Evolutionary conservation across 768 basidiomycete genomes (phyloP).

Genomic region (Mycena indigotica): DNA sequence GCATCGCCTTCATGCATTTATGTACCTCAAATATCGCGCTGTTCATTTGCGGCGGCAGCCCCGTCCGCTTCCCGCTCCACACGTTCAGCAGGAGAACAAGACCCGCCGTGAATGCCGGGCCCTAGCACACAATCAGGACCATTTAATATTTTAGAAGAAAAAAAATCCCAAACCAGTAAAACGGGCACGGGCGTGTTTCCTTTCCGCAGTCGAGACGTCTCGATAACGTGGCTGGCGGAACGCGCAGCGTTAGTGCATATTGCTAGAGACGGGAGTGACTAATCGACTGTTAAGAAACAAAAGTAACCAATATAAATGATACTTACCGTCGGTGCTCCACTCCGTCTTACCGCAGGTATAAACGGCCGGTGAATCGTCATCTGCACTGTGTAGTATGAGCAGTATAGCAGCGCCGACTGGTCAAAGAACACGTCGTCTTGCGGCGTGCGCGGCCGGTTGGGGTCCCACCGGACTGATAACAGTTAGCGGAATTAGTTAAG

Average conservation of each 20-base stretch:
- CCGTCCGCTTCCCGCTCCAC: slow-evolving; percentile 40
- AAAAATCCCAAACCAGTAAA: slow-evolving; percentile 8
- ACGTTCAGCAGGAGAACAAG: slow-evolving; percentile 31
- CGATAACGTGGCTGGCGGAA: slow-evolving; percentile 46
- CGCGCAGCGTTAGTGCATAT: slow-evolving; percentile 57
- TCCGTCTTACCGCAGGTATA: slow-evolving; percentile 36
- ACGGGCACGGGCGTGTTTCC: slow-evolving; percentile 20
- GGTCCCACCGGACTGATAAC: slow-evolving; percentile 46
- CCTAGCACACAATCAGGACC: too few relatives aligned
- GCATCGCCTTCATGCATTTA: slow-evolving; percentile 40
- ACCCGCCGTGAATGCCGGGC: slow-evolving; percentile 37
- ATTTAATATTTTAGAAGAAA: too few relatives aligned
- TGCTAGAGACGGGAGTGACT: slow-evolving; percentile 46
- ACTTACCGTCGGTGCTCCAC: slow-evolving; percentile 19
- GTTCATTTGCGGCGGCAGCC: slow-evolving; percentile 33
- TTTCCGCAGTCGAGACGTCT: slow-evolving; percentile 30
- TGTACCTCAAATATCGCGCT: slow-evolving; percentile 36
- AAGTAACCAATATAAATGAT: background rate
- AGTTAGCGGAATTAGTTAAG: background rate
- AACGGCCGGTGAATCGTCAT: slow-evolving; percentile 55
- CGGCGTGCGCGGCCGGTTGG: slow-evolving; percentile 33
- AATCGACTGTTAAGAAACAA: background rate
- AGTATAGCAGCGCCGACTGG: slow-evolving; percentile 41
- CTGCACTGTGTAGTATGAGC: slow-evolving; percentile 44
- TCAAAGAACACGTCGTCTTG: slow-evolving; percentile 38